Evolutionary conservation across 768 basidiomycete genomes (phyloP), one percentile per base, ranked within the genome.

Genomic region (Lactarius psammicola): DNA sequence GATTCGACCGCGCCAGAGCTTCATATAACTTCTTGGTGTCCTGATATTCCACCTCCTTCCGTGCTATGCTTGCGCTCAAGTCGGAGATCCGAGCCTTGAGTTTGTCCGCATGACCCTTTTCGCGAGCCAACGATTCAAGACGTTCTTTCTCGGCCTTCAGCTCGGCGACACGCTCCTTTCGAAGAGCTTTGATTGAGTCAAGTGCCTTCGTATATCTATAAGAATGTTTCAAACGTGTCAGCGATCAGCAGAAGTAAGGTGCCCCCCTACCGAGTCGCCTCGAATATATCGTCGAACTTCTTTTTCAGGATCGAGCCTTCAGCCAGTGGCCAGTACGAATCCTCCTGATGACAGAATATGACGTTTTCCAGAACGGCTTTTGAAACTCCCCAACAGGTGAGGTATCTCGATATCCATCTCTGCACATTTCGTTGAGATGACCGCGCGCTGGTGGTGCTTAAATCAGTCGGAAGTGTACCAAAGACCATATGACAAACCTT

Each of bases 221-320:
- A 51, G 0, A 30, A 34, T 56, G 55, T 20, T 58, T 60, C 60
- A 66, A 56, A 59, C 33, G 34, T 30, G 17, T 51, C 20, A 36
- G 23, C n/a, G 26, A 17, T 28, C 38, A 42, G 36, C 13, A 38
- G 28, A 59, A 54, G 9, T 23, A 28, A n/a, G 11, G 56, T 7
- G 30, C 36, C 5, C 1, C 73, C 80, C 36, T 59, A 92, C 94
- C 90, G 90, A 23, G 95, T 98, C 4, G 97, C 97, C 76, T 99
- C 97, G 72, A 99, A 98, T 63, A 99, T 99, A 72, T 99, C 97
- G 72, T 99, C 97, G 67, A 99, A 99, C 75, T 98, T 98, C 83
- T 98, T 98, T 82, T 99, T 99, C 42, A 99, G 78, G 0, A 87
- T 84, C 13, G 92, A 79, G 2, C 96, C 92, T 71, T 98, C 97